Evolutionary conservation across 331 rosid genomes (phyloP).

Genomic region (Dryas integrifolia): DNA sequence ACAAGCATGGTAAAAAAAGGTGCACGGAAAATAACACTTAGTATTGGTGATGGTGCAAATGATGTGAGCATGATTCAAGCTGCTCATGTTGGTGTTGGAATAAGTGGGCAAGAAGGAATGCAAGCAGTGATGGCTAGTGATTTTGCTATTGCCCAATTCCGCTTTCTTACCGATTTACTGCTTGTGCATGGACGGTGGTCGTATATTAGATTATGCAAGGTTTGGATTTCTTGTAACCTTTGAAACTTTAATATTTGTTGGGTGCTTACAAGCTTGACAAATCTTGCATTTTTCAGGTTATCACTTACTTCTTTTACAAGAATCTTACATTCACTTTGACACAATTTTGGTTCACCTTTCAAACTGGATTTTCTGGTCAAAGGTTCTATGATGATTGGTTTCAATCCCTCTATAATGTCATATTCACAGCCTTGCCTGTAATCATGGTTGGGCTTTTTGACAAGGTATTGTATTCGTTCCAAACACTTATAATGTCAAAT

Average conservation of each 20-base stretch:
- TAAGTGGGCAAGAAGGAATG: slow-evolving; percentile 98
- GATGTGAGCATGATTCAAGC: slow-evolving; percentile 99
- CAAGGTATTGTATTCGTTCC: slow-evolving; percentile 52
- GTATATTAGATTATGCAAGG: slow-evolving; percentile 96
- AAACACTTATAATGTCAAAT: slow-evolving; percentile 10
- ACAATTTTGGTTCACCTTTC: slow-evolving; percentile 97
- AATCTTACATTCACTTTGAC: slow-evolving; percentile 95
- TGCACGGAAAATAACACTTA: slow-evolving; percentile 75
- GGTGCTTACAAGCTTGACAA: slow-evolving; percentile 15
- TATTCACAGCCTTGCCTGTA: slow-evolving; percentile 93
- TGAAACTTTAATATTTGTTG: not conserved
- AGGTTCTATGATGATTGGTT: slow-evolving; percentile 97
- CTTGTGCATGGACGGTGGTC: slow-evolving; percentile 99
- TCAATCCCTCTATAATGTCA: slow-evolving; percentile 87
- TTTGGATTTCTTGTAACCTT: slow-evolving; percentile 21
- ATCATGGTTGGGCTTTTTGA: slow-evolving; percentile 89
- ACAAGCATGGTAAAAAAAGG: slow-evolving; percentile 96
- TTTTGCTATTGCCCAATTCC: slow-evolving; percentile 96
- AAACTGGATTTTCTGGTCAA: slow-evolving; percentile 98
- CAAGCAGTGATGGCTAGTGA: slow-evolving; percentile 99
- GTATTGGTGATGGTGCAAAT: slow-evolving; percentile 99
- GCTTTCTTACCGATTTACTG: slow-evolving; percentile 84
- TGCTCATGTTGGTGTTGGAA: slow-evolving; percentile 96
- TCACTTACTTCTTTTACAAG: slow-evolving; percentile 89
- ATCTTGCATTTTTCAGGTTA: slow-evolving; percentile 60